Base-by-base conservation (phyloP, 2,329 filamentous ascomycete species). In the Scedosporium dehoogii region DNA sequence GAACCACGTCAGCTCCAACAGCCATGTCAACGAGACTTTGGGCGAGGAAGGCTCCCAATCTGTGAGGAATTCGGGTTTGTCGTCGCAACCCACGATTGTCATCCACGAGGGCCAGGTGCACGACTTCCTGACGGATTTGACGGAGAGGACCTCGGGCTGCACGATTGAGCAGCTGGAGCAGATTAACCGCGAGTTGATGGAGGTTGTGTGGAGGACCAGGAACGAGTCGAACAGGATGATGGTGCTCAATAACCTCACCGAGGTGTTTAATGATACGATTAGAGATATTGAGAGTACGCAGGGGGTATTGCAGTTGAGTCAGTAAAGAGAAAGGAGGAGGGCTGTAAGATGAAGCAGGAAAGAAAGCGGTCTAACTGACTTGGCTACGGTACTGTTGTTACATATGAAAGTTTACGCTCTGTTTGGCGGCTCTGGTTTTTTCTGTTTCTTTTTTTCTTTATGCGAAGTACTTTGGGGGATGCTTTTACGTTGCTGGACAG, bases 111-210 rank as follows among this genome's bases (percentile, higher is more conserved):
- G 70, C 0, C 78, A 82, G 33, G 77, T 91, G 25, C 73, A 77
- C 1, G 72, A 77, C 6, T 81, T 96, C 62, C 80, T 91, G 63
- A 72, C 79, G 0, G 79, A 85, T 44, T 77, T 96, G 41, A 86
- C 87, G 0, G 75, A 82, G 29, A 79, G 81, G 55, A 93, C 90
- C 1, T 87, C 85, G 21, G 91, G 90, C 0, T 90, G 90, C 72
- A 90, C 88, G 0, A 90, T 99, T 60, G 94, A 99, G 75, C 93
- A 99, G 73, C 78, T 99, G 21, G 93, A 97, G 78, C 93, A 97
- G 74, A 87, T 97, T 72, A 92, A 92, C 72, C 88, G 92, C 6
- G 86, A 88, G 67, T 78, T 97, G 66, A 97, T 97, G 93, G 89
- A 93, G 64, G 85, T 87, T 66, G 83, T 97, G 55, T 99, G 94